Evolutionary conservation across 306 rosid genomes (phyloP).

Genomic region (Hippophae rhamnoides): DNA sequence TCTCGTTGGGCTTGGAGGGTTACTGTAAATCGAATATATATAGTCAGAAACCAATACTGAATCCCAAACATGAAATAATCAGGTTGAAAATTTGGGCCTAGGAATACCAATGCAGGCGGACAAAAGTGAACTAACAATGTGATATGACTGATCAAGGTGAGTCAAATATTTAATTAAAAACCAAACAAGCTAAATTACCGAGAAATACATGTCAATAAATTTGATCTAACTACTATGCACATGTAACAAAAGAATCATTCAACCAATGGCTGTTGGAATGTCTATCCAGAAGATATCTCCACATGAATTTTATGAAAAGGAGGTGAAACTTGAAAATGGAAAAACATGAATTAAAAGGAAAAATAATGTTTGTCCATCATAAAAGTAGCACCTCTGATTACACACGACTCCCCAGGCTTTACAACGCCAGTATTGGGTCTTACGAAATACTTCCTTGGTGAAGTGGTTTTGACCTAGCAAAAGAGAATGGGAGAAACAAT

Average conservation of each 20-base stretch:
- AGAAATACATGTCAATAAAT: background rate
- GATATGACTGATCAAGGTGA: constrained; percentile 14
- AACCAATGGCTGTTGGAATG: constrained; percentile 1
- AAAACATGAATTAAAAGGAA: background rate
- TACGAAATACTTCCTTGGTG: constrained; percentile 92
- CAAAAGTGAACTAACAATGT: constrained; percentile 4
- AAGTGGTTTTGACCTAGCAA: constrained; percentile 94
- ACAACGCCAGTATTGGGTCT: constrained; percentile 89
- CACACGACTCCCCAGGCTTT: constrained; percentile 76
- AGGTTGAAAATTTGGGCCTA: background rate
- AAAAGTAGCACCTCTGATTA: constrained; percentile 67
- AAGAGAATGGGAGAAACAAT: constrained; percentile 6
- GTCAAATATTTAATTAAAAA: constrained; percentile 3
- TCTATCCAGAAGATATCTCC: background rate
- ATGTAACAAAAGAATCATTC: constrained; percentile 3
- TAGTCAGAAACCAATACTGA: constrained; percentile 12
- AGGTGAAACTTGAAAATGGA: background rate
- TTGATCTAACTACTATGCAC: background rate
- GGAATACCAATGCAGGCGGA: constrained; percentile 12
- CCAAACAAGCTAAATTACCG: background rate
- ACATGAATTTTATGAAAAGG: background rate
- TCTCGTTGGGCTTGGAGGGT: constrained; percentile 92
- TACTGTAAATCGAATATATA: constrained; percentile 47
- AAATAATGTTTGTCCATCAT: background rate
- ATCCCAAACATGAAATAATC: background rate